Evolutionary conservation across 2,329 filamentous ascomycete genomes (phyloP).

Genomic region (Geoglossum cookeanum): DNA sequence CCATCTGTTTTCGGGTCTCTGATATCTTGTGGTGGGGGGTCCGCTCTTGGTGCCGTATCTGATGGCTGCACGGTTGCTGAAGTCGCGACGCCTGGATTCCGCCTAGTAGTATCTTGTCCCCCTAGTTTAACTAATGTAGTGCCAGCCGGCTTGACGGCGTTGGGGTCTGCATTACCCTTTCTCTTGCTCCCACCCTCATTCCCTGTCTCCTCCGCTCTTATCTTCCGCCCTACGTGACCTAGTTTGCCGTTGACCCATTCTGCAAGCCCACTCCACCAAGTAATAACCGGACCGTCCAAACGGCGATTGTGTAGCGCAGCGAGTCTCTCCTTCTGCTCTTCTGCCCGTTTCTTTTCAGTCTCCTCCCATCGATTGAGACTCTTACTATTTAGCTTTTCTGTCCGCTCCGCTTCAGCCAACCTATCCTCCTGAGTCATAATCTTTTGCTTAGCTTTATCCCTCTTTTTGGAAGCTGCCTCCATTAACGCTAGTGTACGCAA

Average conservation of each 20-base stretch:
- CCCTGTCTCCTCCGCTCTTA: neutral
- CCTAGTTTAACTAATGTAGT: neutral
- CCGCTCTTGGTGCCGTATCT: neutral
- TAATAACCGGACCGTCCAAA: conserved; percentile 73
- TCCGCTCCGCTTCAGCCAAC: conserved; percentile 59
- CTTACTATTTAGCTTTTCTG: conserved; percentile 75
- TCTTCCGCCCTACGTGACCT: conserved; percentile 38
- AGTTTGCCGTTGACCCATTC: conserved; percentile 62
- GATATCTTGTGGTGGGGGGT: neutral
- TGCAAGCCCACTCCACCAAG: conserved; percentile 83
- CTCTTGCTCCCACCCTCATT: neutral
- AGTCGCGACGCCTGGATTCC: neutral
- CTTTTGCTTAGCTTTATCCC: conserved; percentile 57
- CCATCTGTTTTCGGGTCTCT: neutral
- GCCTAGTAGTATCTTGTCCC: neutral
- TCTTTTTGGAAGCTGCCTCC: conserved; percentile 39
- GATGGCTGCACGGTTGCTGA: neutral
- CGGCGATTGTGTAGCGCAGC: conserved; percentile 76
- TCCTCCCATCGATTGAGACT: conserved; percentile 88
- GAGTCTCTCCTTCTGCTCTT: conserved; percentile 63
- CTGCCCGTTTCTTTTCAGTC: conserved; percentile 72
- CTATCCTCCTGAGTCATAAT: conserved; percentile 76
- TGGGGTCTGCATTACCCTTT: neutral
- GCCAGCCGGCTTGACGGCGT: neutral
- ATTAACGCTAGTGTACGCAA: conserved; percentile 33